Evolutionary conservation across 495 filamentous ascomycete species (phyloP).

Genomic region (Pseudomonodictys pantanalensis): DNA sequence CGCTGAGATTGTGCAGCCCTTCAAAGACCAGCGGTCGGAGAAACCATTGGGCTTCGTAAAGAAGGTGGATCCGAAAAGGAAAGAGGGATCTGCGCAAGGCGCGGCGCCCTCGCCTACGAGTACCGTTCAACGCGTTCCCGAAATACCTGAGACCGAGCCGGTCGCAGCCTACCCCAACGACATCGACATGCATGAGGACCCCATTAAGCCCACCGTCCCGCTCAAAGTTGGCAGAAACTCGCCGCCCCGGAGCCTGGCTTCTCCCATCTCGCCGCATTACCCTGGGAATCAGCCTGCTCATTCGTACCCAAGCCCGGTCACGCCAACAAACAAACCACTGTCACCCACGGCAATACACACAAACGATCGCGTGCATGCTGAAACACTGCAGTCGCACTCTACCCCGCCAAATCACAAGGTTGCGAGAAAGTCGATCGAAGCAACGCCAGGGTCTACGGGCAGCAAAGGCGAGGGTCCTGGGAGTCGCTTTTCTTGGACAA

Average conservation of each 20-base stretch:
- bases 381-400: not conserved
- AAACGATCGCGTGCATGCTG: not conserved
- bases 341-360: not conserved
- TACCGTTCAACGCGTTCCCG: slow-evolving; percentile 15
- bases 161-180: slow-evolving; percentile 27
- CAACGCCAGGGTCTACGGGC: slow-evolving; percentile 9
- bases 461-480: slow-evolving; percentile 45
- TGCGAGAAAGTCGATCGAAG: slow-evolving; percentile 26
- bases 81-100: not conserved
- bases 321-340: slow-evolving; percentile 19
- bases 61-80: slow-evolving; percentile 4
- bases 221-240: slow-evolving; percentile 41
- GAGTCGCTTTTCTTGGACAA: slow-evolving; percentile 73
- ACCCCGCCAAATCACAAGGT: slow-evolving; percentile 22
- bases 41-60: slow-evolving; percentile 15
- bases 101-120: slow-evolving; percentile 20
- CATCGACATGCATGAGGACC: slow-evolving; percentile 32
- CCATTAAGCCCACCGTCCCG: slow-evolving; percentile 41
- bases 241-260: slow-evolving; percentile 36
- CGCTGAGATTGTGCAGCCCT: slow-evolving; percentile 43
- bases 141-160: slow-evolving; percentile 22
- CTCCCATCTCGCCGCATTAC: slow-evolving; percentile 29
- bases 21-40: slow-evolving; percentile 31
- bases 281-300: slow-evolving; percentile 15
- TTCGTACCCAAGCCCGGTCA: slow-evolving; percentile 26